Percentiles rank a stretch among this genome's conserved stretches.
Conservation (phyloP, 225 moss, liverwort and hornwort genomes). For the Anthoceros angustus region DNA sequence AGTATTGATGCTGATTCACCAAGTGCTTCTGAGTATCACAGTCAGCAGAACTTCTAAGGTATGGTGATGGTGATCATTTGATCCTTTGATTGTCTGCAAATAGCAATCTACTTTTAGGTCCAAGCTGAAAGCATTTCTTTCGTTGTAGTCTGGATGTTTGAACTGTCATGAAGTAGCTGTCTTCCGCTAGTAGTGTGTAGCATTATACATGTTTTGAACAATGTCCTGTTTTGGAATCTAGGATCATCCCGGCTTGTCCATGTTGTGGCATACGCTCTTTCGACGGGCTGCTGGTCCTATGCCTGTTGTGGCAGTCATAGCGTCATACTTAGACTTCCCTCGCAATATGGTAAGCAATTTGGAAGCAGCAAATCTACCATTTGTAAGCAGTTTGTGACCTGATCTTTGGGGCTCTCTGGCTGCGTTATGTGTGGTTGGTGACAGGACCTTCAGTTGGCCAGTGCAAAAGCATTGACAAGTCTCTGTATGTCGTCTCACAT, state of each 20-base stretch:
- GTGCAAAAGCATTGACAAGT: conserved; percentile 69
- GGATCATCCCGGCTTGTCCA: conserved; percentile 60
- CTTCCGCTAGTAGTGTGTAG: too few relatives aligned
- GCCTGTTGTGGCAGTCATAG: conserved; percentile 64
- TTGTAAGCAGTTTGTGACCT: neutral
- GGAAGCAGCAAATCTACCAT: neutral
- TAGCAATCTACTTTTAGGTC: neutral
- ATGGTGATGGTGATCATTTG: neutral
- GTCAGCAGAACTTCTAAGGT: conserved; percentile 59
- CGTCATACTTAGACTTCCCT: conserved; percentile 70
- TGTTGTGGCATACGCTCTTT: conserved; percentile 69
- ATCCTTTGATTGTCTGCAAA: neutral
- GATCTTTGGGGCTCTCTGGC: neutral
- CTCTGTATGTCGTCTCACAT: conserved; percentile 74
- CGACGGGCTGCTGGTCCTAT: conserved; percentile 68
- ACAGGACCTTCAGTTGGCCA: conserved; percentile 78
- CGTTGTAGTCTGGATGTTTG: too few relatives aligned
- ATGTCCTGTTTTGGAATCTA: conserved; percentile 15
- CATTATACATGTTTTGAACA: conserved; percentile 3
- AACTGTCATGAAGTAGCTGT: too few relatives aligned
- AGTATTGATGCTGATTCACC: conserved; percentile 59
- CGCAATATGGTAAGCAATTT: conserved; percentile 21
- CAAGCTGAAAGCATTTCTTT: too few relatives aligned
- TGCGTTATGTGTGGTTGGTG: neutral
- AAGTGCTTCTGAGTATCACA: conserved; percentile 55